Evolutionary conservation across 1,284 basidiomycete species (phyloP), one percentile per base, ranked within the genome.

Genomic region (Termitomyces sp.): DNA sequence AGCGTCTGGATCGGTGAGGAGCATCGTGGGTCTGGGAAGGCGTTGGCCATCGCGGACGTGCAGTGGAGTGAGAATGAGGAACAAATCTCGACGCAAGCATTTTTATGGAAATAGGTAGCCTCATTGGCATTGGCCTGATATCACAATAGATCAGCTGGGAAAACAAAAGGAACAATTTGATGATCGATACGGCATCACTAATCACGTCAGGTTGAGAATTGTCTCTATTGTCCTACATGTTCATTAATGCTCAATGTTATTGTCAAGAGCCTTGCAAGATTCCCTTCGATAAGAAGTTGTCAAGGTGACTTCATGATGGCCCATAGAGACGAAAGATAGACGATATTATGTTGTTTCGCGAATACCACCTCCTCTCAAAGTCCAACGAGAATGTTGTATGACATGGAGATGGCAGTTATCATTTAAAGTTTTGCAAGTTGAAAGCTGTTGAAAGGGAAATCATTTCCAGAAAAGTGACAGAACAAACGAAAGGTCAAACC

Each of bases 1-100:
- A 82, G 72, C 24, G 50, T 61, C 56, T 67, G 62, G 51, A 78
- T 71, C 2, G 70, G 66, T 17, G 70, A 64, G 17, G 44, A 17
- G 30, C 12, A 31, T 2, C 17, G 54, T 5, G 48, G 19, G 39
- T 49, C 36, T 38, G 19, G 28, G 31, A 28, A 44, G 39, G 26
- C 31, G 24, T 50, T 52, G 45, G 38, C 28, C 62, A 64, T 62
- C 48, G 39, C 52, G 55, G 31, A 45, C 41, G n/a, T 34, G 19
- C 36, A 49, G 44, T 15, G 31, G 42, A 24, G 43, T 45, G 42
- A 56, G 57, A 48, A 52, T 51, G 40, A 46, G 41, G 21, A 41
- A 8, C 30, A 17, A 36, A 57, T 43, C 41, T 17, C 36, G 31
- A 45, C 24, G 43, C 6, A 36, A 38, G 50, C 47, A 44, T 50